Evolutionary conservation across 1,284 basidiomycete genomes (phyloP).

Genomic region (Trichosporon ovoides): DNA sequence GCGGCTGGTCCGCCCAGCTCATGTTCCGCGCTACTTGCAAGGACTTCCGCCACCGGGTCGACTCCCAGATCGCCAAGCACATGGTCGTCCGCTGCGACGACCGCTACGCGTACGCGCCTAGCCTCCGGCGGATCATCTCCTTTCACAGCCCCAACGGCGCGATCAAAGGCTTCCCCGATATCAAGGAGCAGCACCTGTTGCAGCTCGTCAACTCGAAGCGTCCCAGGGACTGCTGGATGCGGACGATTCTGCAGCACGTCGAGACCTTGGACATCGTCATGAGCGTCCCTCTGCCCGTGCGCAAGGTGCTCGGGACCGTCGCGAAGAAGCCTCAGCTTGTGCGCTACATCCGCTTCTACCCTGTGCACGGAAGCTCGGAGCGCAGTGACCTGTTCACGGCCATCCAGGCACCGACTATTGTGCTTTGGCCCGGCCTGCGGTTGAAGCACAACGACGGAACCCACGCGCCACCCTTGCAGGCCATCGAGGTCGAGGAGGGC

Average conservation of each 20-base stretch:
- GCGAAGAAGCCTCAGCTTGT: not conserved
- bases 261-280: not conserved
- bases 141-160: not conserved
- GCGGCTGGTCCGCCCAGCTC: not conserved
- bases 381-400: not conserved
- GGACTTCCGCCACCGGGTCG: not conserved
- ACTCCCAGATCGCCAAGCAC: not conserved
- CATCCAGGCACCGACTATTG: not conserved
- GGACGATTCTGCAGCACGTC: not conserved
- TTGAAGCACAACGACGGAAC: not conserved
- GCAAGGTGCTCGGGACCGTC: not conserved
- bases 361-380: not conserved
- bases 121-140: not conserved
- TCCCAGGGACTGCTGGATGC: not conserved
- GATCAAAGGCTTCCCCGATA: not conserved
- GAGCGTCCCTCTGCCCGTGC: not conserved
- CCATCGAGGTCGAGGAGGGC: not conserved
- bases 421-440: not conserved
- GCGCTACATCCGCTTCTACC: not conserved
- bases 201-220: not conserved
- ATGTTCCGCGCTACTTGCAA: not conserved
- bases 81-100: not conserved
- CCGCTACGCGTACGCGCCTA: not conserved
- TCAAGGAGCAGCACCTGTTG: not conserved
- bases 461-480: not conserved